Base-by-base conservation (phyloP, 345 rosid species). In the Populus euphratica region DNA sequence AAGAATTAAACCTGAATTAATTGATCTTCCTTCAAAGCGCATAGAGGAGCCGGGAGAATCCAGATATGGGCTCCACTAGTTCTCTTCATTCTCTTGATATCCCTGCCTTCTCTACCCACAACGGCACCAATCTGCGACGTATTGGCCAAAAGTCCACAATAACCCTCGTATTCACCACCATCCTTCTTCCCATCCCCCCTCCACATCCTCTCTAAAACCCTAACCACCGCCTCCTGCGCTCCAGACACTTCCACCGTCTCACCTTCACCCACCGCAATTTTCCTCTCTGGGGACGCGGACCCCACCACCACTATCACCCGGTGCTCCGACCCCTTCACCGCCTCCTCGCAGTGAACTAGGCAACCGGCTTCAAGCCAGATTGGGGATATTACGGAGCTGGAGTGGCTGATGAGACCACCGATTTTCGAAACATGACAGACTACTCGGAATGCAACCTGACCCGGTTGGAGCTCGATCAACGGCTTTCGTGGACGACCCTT, bases 171-270 rank as follows among this genome's bases (percentile, higher is more conserved):
- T 33, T 31, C 76, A 27, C 69, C 89, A 5, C 81, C 54, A 11
- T 73, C 83, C 2, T 73, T 83, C 73, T 35, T 76, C 9, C 75
- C 87, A 11, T 83, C 76, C 73, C 85, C 86, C 69, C 41, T 85
- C 96, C 96, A 89, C 66, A 90, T 81, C 72, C 89, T 83, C 82
- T 87, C 91, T 44, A 86, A 83, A 77, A 90, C 89, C 91, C 87
- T 89, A 75, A 90, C 63, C 78, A 90, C 79, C 56, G 92, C 92
- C 81, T 85, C 85, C 82, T 89, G 92, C 47, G 92, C 83, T 44
- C 81, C 76, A 62, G 92, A 89, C 11, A 88, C 49, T 38, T 69
- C 79, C 68, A 33, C 83, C 72, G 38, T 74, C 20, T 17, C 77
- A 9, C 20, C 44, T 12, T 77, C 74, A 8, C 47, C 49, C 17